phyloP scores from a whole-genome alignment of 2,329 filamentous ascomycete species.

The Penicillium vulpinum region DNA sequence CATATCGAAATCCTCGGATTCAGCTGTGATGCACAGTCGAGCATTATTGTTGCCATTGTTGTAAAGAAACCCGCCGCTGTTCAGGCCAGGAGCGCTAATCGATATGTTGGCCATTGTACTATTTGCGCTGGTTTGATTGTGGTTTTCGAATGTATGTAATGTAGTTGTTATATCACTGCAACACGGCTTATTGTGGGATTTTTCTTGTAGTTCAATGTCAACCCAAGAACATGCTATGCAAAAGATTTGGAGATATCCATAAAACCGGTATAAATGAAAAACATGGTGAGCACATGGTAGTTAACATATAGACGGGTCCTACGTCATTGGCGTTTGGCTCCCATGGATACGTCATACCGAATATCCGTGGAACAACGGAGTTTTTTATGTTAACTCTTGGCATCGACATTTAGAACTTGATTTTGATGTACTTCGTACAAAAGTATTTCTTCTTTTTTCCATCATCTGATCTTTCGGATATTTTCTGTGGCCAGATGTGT shows the following conservation, averaged over 20 bases:
- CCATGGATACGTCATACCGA: slow-evolving; percentile 18
- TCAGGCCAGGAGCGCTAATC: slow-evolving; percentile 35
- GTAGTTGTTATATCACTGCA: neutral
- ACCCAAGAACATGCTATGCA: neutral
- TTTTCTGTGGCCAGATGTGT: neutral
- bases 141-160: neutral
- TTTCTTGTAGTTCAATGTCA: too few species aligned
- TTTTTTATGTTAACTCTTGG: slow-evolving; percentile 11
- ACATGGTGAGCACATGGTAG: neutral
- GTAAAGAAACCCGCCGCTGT: slow-evolving; percentile 36
- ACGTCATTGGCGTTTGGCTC: slow-evolving; percentile 14
- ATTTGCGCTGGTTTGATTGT: neutral
- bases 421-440: too few species aligned
- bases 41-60: slow-evolving; percentile 36
- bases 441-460: neutral
- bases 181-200: neutral
- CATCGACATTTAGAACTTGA: neutral
- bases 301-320: slow-evolving; percentile 10
- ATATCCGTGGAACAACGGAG: slow-evolving; percentile 12
- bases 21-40: slow-evolving; percentile 36
- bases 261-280: neutral
- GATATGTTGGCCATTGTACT: slow-evolving; percentile 34
- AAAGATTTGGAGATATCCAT: neutral
- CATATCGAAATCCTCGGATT: slow-evolving; percentile 52
- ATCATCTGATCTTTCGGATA: neutral